Evolutionary conservation across 1,284 basidiomycete genomes (phyloP).

Genomic region (Ganoderma resinaceum): DNA sequence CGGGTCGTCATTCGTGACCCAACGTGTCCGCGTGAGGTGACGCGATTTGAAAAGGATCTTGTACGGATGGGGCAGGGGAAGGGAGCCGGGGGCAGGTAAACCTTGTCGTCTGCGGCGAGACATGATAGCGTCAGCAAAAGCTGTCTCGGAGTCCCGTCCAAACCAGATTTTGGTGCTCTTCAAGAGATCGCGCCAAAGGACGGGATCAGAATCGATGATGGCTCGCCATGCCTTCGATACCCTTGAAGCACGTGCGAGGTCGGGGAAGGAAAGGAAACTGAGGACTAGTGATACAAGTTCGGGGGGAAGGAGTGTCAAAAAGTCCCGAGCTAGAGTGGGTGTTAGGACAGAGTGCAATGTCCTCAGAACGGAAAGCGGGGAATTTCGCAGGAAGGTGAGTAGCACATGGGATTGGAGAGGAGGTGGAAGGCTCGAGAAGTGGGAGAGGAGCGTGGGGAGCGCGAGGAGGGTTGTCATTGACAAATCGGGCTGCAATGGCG

Average conservation of each 20-base stretch:
- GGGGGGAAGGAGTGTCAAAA: slow-evolving; percentile 84
- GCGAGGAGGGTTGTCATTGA: slow-evolving; percentile 81
- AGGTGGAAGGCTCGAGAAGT: slow-evolving; percentile 76
- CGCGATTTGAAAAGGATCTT: slow-evolving; percentile 89
- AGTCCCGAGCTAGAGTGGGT: slow-evolving; percentile 87
- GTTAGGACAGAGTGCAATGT: slow-evolving; percentile 84
- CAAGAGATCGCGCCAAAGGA: slow-evolving; percentile 85
- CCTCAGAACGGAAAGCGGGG: slow-evolving; percentile 83
- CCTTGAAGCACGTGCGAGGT: slow-evolving; percentile 80
- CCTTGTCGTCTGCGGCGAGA: slow-evolving; percentile 59
- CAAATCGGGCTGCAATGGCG: slow-evolving; percentile 80
- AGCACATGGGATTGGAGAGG: slow-evolving; percentile 86
- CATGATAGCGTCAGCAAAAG: slow-evolving; percentile 71
- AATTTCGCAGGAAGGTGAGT: slow-evolving; percentile 83
- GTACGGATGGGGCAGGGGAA: slow-evolving; percentile 81
- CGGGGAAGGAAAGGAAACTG: slow-evolving; percentile 77
- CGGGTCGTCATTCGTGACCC: slow-evolving; percentile 77
- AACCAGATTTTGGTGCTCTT: slow-evolving; percentile 85
- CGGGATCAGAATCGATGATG: slow-evolving; percentile 84
- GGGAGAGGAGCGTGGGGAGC: slow-evolving; percentile 76
- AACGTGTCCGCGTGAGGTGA: slow-evolving; percentile 78
- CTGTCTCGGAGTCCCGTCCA: slow-evolving; percentile 76
- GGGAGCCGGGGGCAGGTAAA: slow-evolving; percentile 49
- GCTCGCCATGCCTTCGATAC: slow-evolving; percentile 85
- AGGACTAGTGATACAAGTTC: slow-evolving; percentile 86